Base-by-base conservation (phyloP, 2,329 filamentous ascomycete species). In the Pyrenophora teres region DNA sequence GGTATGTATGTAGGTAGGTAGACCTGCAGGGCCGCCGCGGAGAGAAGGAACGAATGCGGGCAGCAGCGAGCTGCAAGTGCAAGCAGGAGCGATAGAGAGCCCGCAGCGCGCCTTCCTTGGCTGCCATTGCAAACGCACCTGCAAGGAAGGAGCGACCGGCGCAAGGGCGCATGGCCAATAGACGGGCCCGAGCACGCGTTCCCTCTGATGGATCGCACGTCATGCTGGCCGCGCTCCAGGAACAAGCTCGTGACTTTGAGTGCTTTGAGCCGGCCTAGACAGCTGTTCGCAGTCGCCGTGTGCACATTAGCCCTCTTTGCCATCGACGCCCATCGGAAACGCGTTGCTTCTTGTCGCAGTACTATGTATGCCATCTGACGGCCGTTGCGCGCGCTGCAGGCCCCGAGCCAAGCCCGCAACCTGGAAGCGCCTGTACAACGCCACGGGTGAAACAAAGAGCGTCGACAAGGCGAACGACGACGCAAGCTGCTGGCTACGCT, bases 91-190 rank as follows among this genome's bases (percentile, higher is more conserved):
- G 42, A 18, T 41, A 35, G 40, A 40, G 39, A 48, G 41, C 35
- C 40, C 30, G 50, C 50, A 49, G 40, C 42, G 49, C 48, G 45
- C 45, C 51, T 54, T 40, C 44, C 54, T 59, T 46, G 50, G 50
- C 41, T 54, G 47, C 50, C 47, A 56, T 49, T 41, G 48, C 45
- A 46, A 41, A 41, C 47, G 38, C 48, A 53, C 41, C 38, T 36
- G 65, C 65, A 68, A 67, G 64, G 67, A 60, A 68, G 62, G 59
- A 46, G 61, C 61, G 58, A 62, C 45, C 52, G 51, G 59, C 55
- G 57, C 61, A 59, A 55, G 54, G 60, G 46, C 46, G 12, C 16
- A 23, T 21, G 46, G 48, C 68, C 64, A 69, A 69, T 69, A 25
- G 59, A 21, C 33, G 44, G 40, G 40, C 32, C 40, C 15, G 27